Base-by-base conservation (phyloP, 2,329 filamentous ascomycete species). In the Immersiporthe knoxdaviesiana region DNA sequence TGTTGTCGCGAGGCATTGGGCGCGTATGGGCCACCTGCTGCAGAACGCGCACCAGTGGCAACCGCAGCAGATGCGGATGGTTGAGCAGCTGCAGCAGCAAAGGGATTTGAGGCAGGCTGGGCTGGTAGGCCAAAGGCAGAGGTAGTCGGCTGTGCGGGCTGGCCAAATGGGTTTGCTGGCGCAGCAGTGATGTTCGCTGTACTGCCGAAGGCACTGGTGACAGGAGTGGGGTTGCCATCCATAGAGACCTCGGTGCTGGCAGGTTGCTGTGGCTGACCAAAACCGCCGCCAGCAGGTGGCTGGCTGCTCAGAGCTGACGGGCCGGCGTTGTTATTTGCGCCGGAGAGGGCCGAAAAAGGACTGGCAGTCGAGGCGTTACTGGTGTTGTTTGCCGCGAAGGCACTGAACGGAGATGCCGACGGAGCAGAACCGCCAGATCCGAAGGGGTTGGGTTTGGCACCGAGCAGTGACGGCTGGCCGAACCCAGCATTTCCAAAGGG, bases 381-480 rank as follows among this genome's bases (percentile, higher is more conserved):
- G 41, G 41, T 32, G 60, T 32, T 64, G 41, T 64, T 61, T 52
- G 66, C 52, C 10, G 47, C 70, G 3, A 65, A 35, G 18, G 61
- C 58, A 30, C 72, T 73, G 67, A 79, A 78, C 2, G 77, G 72
- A 37, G 68, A 77, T 64, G 65, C 60, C 68, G 60, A 54, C 62
- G 47, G 14, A 1, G 52, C 65, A 41, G 68, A 11, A 16, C 44
- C 58, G 24, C 63, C 63, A 50, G 71, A 27, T 27, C 63, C 67
- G 30, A 80, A 79, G 0, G 75, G 75, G 67, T 75, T 81, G 47
- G 75, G 70, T 44, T 73, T 74, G 63, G 78, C 76, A 27, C 80
- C 80, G n/a, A 79, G 66, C 60, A 75, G 68, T 62, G 80, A 74
- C 54, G 79, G 73, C 66, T 81, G 77, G 7, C 78, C 81, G 64